Evolutionary conservation across 2,329 filamentous ascomycete genomes (phyloP).

Genomic region (Verruconis gallopava): DNA sequence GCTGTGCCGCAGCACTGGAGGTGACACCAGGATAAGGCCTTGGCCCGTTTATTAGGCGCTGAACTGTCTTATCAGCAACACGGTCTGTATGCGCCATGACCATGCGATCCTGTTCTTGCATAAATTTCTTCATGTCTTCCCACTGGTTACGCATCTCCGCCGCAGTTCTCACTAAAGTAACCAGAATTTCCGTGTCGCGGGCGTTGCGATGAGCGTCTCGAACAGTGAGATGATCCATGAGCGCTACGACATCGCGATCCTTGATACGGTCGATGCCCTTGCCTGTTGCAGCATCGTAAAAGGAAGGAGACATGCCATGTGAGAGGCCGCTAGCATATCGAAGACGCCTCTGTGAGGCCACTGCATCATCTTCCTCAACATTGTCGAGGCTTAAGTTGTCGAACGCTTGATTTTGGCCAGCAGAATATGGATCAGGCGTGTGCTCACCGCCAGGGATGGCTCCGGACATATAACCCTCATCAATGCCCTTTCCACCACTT

Average conservation of each 20-base stretch:
- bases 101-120: constrained; percentile 78
- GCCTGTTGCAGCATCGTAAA: constrained; percentile 83
- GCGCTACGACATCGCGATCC: constrained; percentile 87
- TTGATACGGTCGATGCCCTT: constrained; percentile 83
- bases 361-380: constrained; percentile 47
- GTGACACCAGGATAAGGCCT: constrained; percentile 62
- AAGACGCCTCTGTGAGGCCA: constrained; percentile 42
- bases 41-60: constrained; percentile 73
- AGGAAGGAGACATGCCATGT: constrained; percentile 75
- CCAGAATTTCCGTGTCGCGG: constrained; percentile 88
- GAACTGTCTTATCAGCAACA: constrained; percentile 73
- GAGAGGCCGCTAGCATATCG: constrained; percentile 80
- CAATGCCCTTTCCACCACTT: constrained; percentile 51
- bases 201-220: constrained; percentile 93
- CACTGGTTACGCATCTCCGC: constrained; percentile 96
- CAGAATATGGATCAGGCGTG: constrained; percentile 30
- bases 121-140: constrained; percentile 85
- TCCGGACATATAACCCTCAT: constrained; percentile 88
- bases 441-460: constrained; percentile 39
- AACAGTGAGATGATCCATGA: constrained; percentile 98
- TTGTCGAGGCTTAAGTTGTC: constrained; percentile 37
- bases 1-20: constrained; percentile 47
- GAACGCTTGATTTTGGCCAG: constrained; percentile 1
- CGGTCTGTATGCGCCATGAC: constrained; percentile 80
- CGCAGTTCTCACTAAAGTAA: constrained; percentile 83